Evolutionary conservation across 1,139 yeast genomes (phyloP).

Genomic region (Nadsonia commutata): DNA sequence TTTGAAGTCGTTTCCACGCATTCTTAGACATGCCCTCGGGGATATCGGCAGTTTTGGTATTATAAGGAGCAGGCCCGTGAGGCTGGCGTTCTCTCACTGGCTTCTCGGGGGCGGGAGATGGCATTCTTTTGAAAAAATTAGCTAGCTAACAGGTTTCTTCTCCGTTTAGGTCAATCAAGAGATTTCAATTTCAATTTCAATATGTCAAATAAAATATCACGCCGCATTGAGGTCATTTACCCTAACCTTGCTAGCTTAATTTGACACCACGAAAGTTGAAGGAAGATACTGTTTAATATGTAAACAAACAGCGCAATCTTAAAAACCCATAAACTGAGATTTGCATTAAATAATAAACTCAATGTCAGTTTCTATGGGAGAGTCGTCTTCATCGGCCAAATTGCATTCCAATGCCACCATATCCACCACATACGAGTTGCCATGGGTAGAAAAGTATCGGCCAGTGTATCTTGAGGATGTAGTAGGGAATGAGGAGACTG

Average conservation of each 20-base stretch:
- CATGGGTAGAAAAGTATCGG: slow-evolving; percentile 87
- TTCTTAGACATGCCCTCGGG: slow-evolving; percentile 81
- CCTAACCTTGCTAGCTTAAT: too few relatives aligned
- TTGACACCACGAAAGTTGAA: too few relatives aligned
- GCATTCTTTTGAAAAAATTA: too few relatives aligned
- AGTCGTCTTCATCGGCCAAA: neutral
- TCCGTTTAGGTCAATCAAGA: too few relatives aligned
- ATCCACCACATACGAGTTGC: slow-evolving; percentile 1
- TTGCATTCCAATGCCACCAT: neutral
- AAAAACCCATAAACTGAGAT: neutral
- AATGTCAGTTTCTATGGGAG: neutral
- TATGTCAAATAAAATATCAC: too few relatives aligned
- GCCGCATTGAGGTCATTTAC: too few relatives aligned
- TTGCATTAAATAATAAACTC: neutral
- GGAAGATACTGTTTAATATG: too few relatives aligned
- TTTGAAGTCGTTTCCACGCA: slow-evolving; percentile 64
- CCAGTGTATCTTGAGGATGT: slow-evolving; percentile 68
- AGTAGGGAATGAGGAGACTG: slow-evolving; percentile 86
- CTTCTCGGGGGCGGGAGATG: too few relatives aligned
- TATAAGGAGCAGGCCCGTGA: slow-evolving; percentile 4
- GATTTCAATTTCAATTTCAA: too few relatives aligned
- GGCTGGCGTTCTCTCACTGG: too few relatives aligned
- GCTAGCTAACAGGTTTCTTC: too few relatives aligned
- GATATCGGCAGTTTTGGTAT: slow-evolving; percentile 13
- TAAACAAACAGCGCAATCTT: too few relatives aligned